Evolutionary conservation across 306 rosid genomes (phyloP), one percentile per base, ranked within the genome.

Genomic region (Glycine tomentella): DNA sequence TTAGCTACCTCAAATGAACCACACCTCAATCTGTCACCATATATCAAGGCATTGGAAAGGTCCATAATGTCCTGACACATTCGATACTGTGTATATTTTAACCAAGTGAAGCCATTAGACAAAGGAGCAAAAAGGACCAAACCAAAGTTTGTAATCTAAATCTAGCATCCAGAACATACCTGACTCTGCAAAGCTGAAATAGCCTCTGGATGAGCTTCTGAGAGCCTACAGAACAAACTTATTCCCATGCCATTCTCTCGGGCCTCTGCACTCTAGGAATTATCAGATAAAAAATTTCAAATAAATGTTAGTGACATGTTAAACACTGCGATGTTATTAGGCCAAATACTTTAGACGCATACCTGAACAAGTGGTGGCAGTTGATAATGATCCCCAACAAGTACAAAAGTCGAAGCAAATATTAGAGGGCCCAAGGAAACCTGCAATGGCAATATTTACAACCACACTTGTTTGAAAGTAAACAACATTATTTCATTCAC

Each of bases 351-450:
- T 14, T 56, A 75, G 83, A 62, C n/a, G 50, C 64, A 58, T 63
- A 91, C 99, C 87, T 93, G 90, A 73, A 95, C 97, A 78, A 95
- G 95, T 82, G 97, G 97, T 72, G 99, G 97, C 50, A 95, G 86
- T 74, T 95, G 99, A 88, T 95, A 95, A 87, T 95, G 97, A 85
- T 95, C 97, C 53, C 99, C 99, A 73, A 95, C 99, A 70, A 95
- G 94, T 45, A 95, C 94, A 90, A 95, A 95, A 76, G 16, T 81
- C 0, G 99, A 95, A 81, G 97, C 97, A 87, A 95, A 87, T 84
- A 86, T 87, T 61, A 95, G 82, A 79, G 99, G 99, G 45, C 99
- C 99, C 81, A 95, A 86, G 67, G 98, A 95, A 38, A 95, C 99
- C 98, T 95, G 82, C 84, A 56, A 84, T 59, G 59, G 81, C 5